Conservation (phyloP, 805 yeast species). For the Pichia nakasei region DNA sequence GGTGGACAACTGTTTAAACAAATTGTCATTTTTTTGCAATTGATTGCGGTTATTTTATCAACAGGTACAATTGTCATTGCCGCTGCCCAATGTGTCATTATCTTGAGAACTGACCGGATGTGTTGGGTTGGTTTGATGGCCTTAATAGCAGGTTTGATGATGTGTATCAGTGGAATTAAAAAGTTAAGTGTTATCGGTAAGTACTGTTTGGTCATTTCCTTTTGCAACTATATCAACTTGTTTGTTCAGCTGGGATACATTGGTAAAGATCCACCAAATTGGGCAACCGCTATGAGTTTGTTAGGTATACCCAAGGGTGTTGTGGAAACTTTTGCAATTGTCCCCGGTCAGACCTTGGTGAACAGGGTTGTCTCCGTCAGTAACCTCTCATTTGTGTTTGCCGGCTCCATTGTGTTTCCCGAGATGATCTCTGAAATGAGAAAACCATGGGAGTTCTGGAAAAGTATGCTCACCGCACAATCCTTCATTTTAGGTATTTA, state of each 20-base stretch:
- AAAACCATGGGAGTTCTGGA: constrained; percentile 40
- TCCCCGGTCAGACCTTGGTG: constrained; percentile 15
- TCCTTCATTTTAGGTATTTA: constrained; percentile 31
- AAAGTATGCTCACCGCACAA: constrained; percentile 37
- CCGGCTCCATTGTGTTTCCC: constrained; percentile 42
- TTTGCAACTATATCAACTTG: constrained; percentile 13
- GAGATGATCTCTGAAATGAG: constrained; percentile 42
- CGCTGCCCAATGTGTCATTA: constrained; percentile 33
- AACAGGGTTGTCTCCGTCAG: constrained; percentile 31
- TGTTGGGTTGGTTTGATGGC: constrained; percentile 33
- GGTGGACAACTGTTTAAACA: constrained; percentile 26
- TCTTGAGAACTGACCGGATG: constrained; percentile 25
- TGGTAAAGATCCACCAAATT: constrained; percentile 13
- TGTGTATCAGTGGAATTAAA: constrained; percentile 33
- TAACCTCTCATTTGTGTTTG: constrained; percentile 41
- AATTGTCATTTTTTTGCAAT: constrained; percentile 29
- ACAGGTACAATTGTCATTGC: constrained; percentile 32
- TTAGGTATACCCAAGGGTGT: constrained; percentile 18
- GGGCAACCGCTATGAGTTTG: constrained; percentile 14
- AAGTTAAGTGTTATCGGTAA: constrained; percentile 29
- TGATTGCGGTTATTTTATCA: constrained; percentile 31
- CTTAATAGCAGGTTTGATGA: constrained; percentile 32
- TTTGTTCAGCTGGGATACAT: constrained; percentile 14
- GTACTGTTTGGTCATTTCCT: constrained; percentile 13
- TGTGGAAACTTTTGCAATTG: constrained; percentile 9